Conservation (phyloP, 305 asterid genomes). For the Fraxinus nigra region DNA sequence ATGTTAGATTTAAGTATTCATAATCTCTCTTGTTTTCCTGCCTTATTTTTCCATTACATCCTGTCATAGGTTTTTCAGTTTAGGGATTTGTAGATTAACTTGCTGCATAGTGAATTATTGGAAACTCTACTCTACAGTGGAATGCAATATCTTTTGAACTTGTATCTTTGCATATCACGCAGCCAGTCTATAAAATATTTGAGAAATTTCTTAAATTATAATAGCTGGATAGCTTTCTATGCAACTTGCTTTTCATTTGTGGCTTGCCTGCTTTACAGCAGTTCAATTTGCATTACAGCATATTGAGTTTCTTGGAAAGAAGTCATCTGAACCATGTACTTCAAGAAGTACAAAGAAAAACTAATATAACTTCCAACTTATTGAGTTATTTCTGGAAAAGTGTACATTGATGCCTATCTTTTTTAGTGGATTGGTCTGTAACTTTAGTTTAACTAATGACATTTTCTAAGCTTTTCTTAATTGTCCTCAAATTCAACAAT, state of each 20-base stretch:
- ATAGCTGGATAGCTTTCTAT: not conserved
- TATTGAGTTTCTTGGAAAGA: not conserved
- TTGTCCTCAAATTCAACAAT: not conserved
- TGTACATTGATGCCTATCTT: not conserved
- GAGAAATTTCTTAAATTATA: not conserved
- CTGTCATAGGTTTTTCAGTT: not conserved
- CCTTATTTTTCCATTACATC: not conserved
- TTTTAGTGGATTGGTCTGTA: conserved; percentile 9
- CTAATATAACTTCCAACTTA: not conserved
- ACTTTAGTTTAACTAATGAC: not conserved
- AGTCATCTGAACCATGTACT: not conserved
- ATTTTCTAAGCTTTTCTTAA: not conserved
- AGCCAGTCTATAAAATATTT: not conserved
- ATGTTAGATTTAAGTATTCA: not conserved
- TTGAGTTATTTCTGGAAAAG: not conserved
- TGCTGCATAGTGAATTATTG: not conserved
- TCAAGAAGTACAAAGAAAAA: conserved; percentile 2
- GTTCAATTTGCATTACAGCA: not conserved
- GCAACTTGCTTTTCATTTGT: not conserved
- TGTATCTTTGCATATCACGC: not conserved
- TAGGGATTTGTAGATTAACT: not conserved
- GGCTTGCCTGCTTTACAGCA: not conserved
- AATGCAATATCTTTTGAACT: not conserved
- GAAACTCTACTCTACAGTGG: not conserved
- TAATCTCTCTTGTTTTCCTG: not conserved